phyloP scores from a whole-genome alignment of 164 flowering plant genomes.

The Stephania yunnanensis region DNA sequence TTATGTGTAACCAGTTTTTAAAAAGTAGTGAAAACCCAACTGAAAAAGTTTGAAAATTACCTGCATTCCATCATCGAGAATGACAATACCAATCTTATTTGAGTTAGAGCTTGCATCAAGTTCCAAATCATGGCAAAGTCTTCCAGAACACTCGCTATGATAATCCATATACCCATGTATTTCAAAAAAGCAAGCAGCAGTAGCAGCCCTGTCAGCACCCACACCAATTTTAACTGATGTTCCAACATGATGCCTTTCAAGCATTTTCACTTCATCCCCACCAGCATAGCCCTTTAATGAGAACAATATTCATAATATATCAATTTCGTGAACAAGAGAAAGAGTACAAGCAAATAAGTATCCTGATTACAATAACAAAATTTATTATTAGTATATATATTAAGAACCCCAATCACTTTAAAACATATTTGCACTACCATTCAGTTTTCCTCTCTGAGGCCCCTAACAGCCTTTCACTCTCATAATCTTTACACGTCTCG shows the following conservation, averaged over 20 bases:
- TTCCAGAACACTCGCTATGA: conserved; percentile 9
- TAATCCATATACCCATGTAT: conserved; percentile 42
- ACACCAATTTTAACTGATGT: conserved; percentile 63
- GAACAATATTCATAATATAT: not conserved
- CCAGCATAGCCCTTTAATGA: conserved; percentile 83
- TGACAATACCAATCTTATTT: conserved; percentile 48
- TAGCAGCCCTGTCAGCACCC: conserved; percentile 59
- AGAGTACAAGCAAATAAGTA: not conserved
- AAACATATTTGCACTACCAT: too few species aligned
- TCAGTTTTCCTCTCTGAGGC: too few species aligned
- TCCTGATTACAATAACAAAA: too few species aligned
- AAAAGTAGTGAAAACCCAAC: not conserved
- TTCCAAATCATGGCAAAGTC: conserved; percentile 14
- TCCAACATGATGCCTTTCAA: conserved; percentile 51
- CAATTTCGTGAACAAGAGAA: not conserved
- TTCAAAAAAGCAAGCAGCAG: conserved; percentile 49
- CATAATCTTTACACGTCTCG: too few species aligned
- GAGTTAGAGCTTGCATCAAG: conserved; percentile 12
- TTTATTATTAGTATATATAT: too few species aligned
- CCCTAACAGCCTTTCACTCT: too few species aligned
- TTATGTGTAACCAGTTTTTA: too few species aligned
- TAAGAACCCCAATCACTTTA: too few species aligned
- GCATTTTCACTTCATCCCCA: conserved; percentile 92
- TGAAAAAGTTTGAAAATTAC: conserved; percentile 20
- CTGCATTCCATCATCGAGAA: conserved; percentile 98